A percentile compares a stretch with the other conserved stretches of the same genome.
Conservation (phyloP, 2,329 filamentous ascomycete species). For the Colletotrichum somersetense region DNA sequence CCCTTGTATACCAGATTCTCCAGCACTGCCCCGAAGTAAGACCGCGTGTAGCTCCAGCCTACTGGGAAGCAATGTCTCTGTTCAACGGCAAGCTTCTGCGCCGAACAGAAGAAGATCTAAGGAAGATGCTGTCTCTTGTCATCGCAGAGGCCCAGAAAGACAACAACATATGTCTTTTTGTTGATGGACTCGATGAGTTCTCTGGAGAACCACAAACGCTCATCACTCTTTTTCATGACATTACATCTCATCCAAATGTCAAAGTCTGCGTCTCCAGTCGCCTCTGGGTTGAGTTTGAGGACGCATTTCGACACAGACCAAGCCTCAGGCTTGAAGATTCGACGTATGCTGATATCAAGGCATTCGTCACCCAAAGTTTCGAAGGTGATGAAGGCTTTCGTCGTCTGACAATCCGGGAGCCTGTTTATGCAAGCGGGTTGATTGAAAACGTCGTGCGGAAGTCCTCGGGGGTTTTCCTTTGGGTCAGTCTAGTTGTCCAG, state of each 20-base stretch:
- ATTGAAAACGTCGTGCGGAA: slow-evolving; percentile 28
- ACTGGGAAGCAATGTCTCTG: slow-evolving; percentile 11
- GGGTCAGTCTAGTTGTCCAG: slow-evolving; percentile 41
- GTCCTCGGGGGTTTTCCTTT: slow-evolving; percentile 43
- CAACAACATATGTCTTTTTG: slow-evolving; percentile 42
- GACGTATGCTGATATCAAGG: slow-evolving; percentile 40
- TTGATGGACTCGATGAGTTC: slow-evolving; percentile 48
- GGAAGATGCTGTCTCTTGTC: neutral
- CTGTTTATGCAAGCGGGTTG: slow-evolving; percentile 3
- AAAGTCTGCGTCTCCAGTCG: slow-evolving; percentile 51
- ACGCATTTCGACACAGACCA: slow-evolving; percentile 28
- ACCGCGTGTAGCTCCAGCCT: neutral
- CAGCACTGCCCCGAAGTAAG: neutral
- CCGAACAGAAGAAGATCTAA: neutral
- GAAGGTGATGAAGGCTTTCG: slow-evolving; percentile 2
- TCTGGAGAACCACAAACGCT: slow-evolving; percentile 34
- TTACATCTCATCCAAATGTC: slow-evolving; percentile 33
- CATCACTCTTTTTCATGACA: slow-evolving; percentile 9
- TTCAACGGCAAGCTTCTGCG: neutral
- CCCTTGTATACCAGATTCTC: neutral
- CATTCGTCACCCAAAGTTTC: slow-evolving; percentile 29
- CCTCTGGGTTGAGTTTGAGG: slow-evolving; percentile 45
- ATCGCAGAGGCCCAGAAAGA: neutral
- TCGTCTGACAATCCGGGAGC: neutral
- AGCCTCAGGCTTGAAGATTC: slow-evolving; percentile 41